These are phyloP conservation scores for Deakozyma indianensis DNA, from an alignment of 805 yeast genomes.

Conservation along the genomic window DNA sequence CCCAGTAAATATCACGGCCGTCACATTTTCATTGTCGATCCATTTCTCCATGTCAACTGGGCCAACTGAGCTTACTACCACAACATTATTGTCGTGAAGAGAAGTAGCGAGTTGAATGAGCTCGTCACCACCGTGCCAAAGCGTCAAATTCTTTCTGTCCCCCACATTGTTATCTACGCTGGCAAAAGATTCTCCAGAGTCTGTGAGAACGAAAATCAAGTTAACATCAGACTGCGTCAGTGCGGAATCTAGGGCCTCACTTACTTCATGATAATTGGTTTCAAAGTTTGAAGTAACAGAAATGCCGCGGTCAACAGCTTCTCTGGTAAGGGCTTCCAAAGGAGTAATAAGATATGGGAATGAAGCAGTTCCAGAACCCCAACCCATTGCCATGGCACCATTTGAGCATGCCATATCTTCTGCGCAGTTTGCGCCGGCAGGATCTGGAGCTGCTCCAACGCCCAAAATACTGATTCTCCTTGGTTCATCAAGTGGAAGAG, in stretches of 20 bases:
- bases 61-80: constrained; percentile 46
- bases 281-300: constrained; percentile 15
- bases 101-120: constrained; percentile 34
- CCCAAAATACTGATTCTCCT: constrained; percentile 34
- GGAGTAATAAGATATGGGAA: constrained; percentile 47
- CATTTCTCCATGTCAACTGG: constrained; percentile 43
- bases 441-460: constrained; percentile 35
- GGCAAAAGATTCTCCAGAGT: constrained; percentile 46
- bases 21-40: constrained; percentile 43
- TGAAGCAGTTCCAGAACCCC: constrained; percentile 52
- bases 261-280: constrained; percentile 26
- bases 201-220: constrained; percentile 38
- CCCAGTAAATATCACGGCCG: constrained; percentile 39
- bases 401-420: constrained; percentile 37
- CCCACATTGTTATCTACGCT: constrained; percentile 46
- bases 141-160: constrained; percentile 37
- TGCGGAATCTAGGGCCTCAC: constrained; percentile 27
- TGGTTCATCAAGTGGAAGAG: constrained; percentile 36
- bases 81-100: constrained; percentile 39
- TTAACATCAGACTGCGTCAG: constrained; percentile 39
- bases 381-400: constrained; percentile 44
- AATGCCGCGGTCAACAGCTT: not conserved
- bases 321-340: constrained; percentile 33
- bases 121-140: constrained; percentile 46
- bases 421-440: constrained; percentile 35